Conservation (phyloP, 176 grass and related monocot species). For the Triticum dicoccoides region DNA sequence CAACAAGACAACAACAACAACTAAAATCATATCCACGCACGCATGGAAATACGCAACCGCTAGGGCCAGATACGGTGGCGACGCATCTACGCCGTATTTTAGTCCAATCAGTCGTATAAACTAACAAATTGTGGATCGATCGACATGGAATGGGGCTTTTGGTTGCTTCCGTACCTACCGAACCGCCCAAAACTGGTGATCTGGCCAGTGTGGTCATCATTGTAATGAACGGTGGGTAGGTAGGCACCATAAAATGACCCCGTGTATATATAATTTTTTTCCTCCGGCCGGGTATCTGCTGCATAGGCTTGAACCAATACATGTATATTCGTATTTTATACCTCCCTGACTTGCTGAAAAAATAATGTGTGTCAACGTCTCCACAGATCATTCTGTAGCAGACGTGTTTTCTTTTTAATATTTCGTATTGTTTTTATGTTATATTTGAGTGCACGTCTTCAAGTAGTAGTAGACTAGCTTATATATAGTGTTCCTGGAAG, state of each 20-base stretch:
- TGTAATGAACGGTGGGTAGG: constrained; percentile 24
- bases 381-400: background rate
- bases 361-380: background rate
- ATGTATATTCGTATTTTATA: background rate
- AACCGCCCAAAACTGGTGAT: constrained; percentile 23
- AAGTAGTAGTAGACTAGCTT: background rate
- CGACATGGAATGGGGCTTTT: background rate
- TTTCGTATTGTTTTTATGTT: background rate
- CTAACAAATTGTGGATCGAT: background rate
- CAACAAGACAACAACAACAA: no score
- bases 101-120: background rate
- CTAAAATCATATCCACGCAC: background rate
- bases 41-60: background rate
- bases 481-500: no score
- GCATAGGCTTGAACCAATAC: background rate
- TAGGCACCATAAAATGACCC: constrained; percentile 35
- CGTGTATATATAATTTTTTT: background rate
- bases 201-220: background rate
- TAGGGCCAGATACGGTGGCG: background rate
- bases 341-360: background rate
- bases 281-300: background rate
- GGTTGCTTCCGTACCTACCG: background rate
- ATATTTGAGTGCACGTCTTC: background rate
- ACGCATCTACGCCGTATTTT: background rate
- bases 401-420: background rate